Base-by-base conservation (phyloP, 108 stramenopile species). In the Asterionellopsis glacialis region DNA sequence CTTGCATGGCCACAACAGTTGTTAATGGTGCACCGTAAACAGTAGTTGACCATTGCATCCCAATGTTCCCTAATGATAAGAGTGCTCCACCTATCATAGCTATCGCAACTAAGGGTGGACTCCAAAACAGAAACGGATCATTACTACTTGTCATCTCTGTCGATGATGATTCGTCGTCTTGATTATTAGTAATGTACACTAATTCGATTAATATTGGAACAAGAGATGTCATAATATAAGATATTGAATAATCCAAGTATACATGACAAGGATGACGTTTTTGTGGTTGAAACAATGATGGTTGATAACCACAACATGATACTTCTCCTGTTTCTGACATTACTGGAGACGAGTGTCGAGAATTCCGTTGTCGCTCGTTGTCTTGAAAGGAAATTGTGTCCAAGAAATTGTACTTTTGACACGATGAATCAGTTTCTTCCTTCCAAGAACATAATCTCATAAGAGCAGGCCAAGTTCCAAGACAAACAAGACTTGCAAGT, bases 381-480 rank as follows among this genome's bases (percentile, higher is more conserved):
- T 33, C 33, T 33, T 33, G 33, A 33, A 33, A 33, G 33, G 47
- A 21, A 48, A 16, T 48, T 7, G 47, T 21, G 47, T 48, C 47
- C 21, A 49, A 52, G 47, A 28, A 33, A 57, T 54, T 16, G 52
- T n/a, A n/a, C 52, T 54, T 23, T n/a, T 54, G 21, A 16, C 52
- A 48, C 16, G 47, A 48, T 21, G 52, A 2, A 33, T 33, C 7
- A 7, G 33, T 33, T 33, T 33, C 33, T 5, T 33, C 33, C 7
- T 33, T 33, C 33, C 33, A 33, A 7, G 33, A 54, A n/a, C 19
- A 22, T n/a, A 65, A 9, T n/a, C 73, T 61, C 51, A 74, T 56
- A 19, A 75, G 50, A 9, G 74, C 74, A 13, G 74, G 74, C 74
- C 74, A 75, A 45, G 67, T 75, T 49, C 74, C 74, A 27, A 75